Percentiles rank a stretch among this genome's conserved stretches.
Conservation (phyloP, 192 early-diverging fungal genomes). For the Lunasporangiospora selenospora region DNA sequence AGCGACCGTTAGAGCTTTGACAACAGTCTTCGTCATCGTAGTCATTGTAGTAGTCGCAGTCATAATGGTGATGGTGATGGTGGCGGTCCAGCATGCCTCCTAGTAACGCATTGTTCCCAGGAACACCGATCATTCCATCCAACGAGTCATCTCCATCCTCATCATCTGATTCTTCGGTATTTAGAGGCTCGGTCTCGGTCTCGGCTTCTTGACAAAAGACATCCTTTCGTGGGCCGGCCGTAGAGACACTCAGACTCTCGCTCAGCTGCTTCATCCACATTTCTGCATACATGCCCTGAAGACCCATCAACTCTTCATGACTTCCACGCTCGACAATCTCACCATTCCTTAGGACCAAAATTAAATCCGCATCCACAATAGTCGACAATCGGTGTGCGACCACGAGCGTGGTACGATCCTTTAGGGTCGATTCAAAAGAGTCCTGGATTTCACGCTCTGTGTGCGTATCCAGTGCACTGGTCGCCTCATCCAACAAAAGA, state of each 20-base stretch:
- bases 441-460: slow-evolving; percentile 76
- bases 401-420: slow-evolving; percentile 80
- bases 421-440: slow-evolving; percentile 76
- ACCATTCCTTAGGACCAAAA: slow-evolving; percentile 84
- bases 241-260: slow-evolving; percentile 25
- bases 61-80: too few species aligned
- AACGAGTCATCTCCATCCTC: too few species aligned
- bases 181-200: too few species aligned
- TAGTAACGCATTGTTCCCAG: too few species aligned
- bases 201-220: too few species aligned
- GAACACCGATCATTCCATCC: too few species aligned
- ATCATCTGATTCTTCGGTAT: too few species aligned
- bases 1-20: too few species aligned
- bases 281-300: slow-evolving; percentile 72
- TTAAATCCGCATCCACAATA: slow-evolving; percentile 81
- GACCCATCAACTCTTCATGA: slow-evolving; percentile 72
- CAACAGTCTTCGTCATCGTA: too few species aligned
- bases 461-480: slow-evolving; percentile 65
- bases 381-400: slow-evolving; percentile 91
- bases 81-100: too few species aligned
- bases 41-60: too few species aligned
- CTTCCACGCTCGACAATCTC: slow-evolving; percentile 80
- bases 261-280: slow-evolving; percentile 80
- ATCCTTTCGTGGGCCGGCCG: too few species aligned
- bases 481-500: slow-evolving; percentile 69